A percentile compares a stretch with the other conserved stretches of the same genome.
phyloP scores from a whole-genome alignment of 441 rosid genomes.

The Viola pubescens region DNA sequence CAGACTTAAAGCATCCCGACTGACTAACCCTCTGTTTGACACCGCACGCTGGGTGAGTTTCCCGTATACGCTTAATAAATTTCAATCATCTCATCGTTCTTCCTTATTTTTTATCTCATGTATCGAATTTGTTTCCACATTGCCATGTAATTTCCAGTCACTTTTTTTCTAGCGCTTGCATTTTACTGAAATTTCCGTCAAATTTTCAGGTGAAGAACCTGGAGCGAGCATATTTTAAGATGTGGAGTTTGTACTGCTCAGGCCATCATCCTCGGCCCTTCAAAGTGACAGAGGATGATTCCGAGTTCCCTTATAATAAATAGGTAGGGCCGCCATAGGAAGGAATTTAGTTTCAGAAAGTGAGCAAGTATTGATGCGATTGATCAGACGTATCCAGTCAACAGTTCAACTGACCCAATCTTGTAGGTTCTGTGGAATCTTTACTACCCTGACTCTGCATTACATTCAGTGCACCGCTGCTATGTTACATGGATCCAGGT shows the following conservation, averaged over 20 bases:
- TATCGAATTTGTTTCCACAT: neutral
- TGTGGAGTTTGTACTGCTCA: slow-evolving; percentile 84
- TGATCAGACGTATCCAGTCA: no score
- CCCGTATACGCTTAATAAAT: neutral
- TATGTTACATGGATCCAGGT: no score
- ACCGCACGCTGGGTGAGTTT: slow-evolving; percentile 83
- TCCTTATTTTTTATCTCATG: no score
- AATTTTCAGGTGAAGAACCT: slow-evolving; percentile 68
- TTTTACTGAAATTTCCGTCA: neutral
- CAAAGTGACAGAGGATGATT: slow-evolving; percentile 67
- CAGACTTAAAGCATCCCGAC: slow-evolving; percentile 59
- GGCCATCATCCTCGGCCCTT: slow-evolving; percentile 77
- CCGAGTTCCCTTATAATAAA: slow-evolving; percentile 72
- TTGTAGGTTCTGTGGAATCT: no score
- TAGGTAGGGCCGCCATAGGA: slow-evolving; percentile 12
- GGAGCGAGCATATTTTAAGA: slow-evolving; percentile 82
- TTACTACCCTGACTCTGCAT: no score
- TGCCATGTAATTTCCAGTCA: neutral
- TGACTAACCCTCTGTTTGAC: slow-evolving; percentile 86
- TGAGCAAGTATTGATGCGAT: neutral
- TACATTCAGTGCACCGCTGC: no score
- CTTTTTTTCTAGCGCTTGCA: neutral
- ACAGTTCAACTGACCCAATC: no score
- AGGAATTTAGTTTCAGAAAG: neutral
- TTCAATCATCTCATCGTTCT: no score